Evolutionary conservation across 2,329 filamentous ascomycete genomes (phyloP).

Genomic region (Aspergillus puulaauensis): DNA sequence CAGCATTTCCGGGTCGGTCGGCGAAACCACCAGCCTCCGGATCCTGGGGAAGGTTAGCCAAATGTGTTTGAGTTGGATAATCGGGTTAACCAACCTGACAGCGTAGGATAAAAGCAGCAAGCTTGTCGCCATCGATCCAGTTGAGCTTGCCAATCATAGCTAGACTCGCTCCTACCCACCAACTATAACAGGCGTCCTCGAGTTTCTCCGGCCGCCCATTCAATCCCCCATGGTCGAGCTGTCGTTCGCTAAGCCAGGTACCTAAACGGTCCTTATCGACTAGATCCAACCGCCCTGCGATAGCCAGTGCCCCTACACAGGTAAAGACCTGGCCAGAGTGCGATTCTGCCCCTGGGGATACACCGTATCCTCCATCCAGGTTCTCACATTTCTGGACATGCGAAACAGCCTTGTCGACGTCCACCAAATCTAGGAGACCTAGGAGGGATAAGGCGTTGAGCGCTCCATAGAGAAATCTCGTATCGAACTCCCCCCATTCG

Average conservation of each 20-base stretch:
- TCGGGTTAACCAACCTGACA: constrained; percentile 62
- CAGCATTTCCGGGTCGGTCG: constrained; percentile 89
- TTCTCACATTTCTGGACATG: constrained; percentile 84
- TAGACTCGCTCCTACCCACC: constrained; percentile 94
- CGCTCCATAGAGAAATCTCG: constrained; percentile 87
- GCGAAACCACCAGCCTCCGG: constrained; percentile 79
- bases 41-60: constrained; percentile 54
- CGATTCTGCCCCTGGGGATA: constrained; percentile 85
- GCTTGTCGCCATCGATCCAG: constrained; percentile 85
- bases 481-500: constrained; percentile 95
- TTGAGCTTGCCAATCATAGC: constrained; percentile 84
- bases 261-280: constrained; percentile 80
- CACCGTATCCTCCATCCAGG: constrained; percentile 91
- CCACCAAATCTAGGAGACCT: constrained; percentile 67
- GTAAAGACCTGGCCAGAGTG: constrained; percentile 96
- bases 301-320: constrained; percentile 81
- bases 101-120: constrained; percentile 77
- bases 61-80: neutral
- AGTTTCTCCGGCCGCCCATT: constrained; percentile 94
- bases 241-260: constrained; percentile 89
- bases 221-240: constrained; percentile 80
- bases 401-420: constrained; percentile 76
- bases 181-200: constrained; percentile 97
- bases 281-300: constrained; percentile 77
- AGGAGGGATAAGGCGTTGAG: constrained; percentile 88